Conservation (phyloP, 1,139 yeast genomes). For the Saccharomyces hybrid region DNA sequence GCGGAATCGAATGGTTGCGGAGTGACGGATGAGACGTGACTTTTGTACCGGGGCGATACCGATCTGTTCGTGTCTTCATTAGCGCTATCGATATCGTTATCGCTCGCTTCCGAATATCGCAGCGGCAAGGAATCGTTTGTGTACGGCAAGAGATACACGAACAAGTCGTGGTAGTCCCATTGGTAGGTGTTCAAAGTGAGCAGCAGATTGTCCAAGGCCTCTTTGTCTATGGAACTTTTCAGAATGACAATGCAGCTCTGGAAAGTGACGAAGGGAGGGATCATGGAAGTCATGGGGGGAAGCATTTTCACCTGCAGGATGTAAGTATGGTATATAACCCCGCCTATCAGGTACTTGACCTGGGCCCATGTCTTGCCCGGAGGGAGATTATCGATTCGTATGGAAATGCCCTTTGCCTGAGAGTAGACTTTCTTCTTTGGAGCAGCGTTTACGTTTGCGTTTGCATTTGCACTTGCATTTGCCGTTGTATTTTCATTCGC, state of each 20-base stretch:
- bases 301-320: constrained; percentile 27
- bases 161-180: constrained; percentile 29
- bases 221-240: constrained; percentile 14
- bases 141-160: constrained; percentile 20
- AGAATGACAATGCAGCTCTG: constrained; percentile 27
- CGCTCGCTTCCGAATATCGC: neutral
- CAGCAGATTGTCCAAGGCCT: constrained; percentile 21
- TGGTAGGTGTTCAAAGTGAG: constrained; percentile 25
- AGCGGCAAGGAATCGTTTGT: neutral
- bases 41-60: neutral
- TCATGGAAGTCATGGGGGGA: constrained; percentile 28
- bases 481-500: neutral
- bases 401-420: constrained; percentile 6
- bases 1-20: neutral
- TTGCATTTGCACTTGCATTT: no score
- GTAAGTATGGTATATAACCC: constrained; percentile 26
- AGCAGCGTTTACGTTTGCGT: neutral
- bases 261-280: constrained; percentile 27
- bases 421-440: constrained; percentile 1
- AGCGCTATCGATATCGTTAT: neutral
- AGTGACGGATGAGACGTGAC: neutral
- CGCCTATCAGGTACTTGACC: constrained; percentile 28
- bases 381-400: constrained; percentile 30
- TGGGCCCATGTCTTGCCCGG: constrained; percentile 32
- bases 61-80: neutral